A percentile compares a stretch with the other conserved stretches of the same genome.
These are phyloP conservation scores for Saccharomycopsis babjevae DNA, from an alignment of 805 yeast species.

Conservation along the genomic window DNA sequence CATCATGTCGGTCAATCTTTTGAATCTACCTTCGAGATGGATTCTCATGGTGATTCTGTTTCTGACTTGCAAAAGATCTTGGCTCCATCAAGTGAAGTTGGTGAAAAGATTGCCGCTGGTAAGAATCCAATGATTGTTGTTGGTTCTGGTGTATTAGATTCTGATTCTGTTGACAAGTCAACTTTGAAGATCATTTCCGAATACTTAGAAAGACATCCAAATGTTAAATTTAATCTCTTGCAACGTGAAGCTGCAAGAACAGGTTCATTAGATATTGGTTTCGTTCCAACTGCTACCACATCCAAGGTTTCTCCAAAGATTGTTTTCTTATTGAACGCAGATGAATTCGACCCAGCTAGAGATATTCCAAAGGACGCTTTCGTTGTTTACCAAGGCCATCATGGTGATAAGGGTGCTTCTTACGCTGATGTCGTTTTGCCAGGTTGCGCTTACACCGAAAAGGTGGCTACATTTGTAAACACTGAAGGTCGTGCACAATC, in stretches of 20 bases:
- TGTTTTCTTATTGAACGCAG: conserved; percentile 76
- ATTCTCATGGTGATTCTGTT: conserved; percentile 53
- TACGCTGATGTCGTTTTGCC: conserved; percentile 82
- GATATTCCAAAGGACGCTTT: conserved; percentile 78
- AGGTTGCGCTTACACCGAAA: conserved; percentile 83
- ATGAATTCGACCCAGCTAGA: conserved; percentile 50
- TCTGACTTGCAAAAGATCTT: conserved; percentile 50
- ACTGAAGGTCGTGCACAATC: conserved; percentile 84
- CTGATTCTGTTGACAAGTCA: conserved; percentile 46
- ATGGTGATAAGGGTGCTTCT: conserved; percentile 84
- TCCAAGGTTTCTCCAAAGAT: conserved; percentile 55
- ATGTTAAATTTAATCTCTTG: conserved; percentile 62
- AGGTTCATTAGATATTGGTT: conserved; percentile 81
- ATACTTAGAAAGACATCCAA: conserved; percentile 42
- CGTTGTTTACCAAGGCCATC: conserved; percentile 86
- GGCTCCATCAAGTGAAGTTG: conserved; percentile 43
- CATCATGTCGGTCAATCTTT: conserved; percentile 67
- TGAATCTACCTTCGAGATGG: conserved; percentile 62
- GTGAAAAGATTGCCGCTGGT: conserved; percentile 56
- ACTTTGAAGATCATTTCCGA: conserved; percentile 49
- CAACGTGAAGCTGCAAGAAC: conserved; percentile 84
- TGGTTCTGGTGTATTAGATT: conserved; percentile 71
- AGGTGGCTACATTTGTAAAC: conserved; percentile 73
- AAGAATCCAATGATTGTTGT: conserved; percentile 67
- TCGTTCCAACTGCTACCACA: conserved; percentile 34